Conservation (phyloP, 2,329 filamentous ascomycete genomes). For the Plectosphaerella sp. region DNA sequence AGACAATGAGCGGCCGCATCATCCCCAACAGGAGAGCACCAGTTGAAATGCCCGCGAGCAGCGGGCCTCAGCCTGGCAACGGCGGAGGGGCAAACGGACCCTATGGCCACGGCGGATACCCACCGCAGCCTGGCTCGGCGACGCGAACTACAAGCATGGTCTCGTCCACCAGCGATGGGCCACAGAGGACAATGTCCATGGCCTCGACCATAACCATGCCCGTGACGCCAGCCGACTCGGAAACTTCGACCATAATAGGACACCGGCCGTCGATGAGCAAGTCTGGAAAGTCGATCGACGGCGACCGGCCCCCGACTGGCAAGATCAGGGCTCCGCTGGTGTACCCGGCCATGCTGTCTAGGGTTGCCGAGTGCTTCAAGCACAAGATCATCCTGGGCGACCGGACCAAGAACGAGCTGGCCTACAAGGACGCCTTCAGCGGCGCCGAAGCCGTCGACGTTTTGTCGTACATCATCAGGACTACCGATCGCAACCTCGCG, state of each 20-base stretch:
- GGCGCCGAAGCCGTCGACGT: constrained; percentile 94
- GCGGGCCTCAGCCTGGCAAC: constrained; percentile 19
- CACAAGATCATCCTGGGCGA: constrained; percentile 83
- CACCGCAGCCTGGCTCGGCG: constrained; percentile 46
- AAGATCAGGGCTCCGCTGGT: constrained; percentile 76
- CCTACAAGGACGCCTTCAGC: constrained; percentile 96
- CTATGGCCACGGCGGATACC: constrained; percentile 31
- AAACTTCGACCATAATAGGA: constrained; percentile 41
- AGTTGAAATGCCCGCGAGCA: constrained; percentile 31
- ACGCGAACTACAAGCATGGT: constrained; percentile 59
- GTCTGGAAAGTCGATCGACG: constrained; percentile 48
- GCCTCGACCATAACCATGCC: constrained; percentile 76
- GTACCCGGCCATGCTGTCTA: constrained; percentile 90
- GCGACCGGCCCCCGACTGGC: constrained; percentile 52
- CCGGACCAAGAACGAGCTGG: constrained; percentile 91
- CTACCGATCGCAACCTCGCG: constrained; percentile 90
- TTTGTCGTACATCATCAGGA: constrained; percentile 94
- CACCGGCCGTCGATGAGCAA: constrained; percentile 55
- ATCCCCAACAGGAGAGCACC: constrained; percentile 67
- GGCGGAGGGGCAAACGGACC: background rate
- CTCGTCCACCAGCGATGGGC: constrained; percentile 47
- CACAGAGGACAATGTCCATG: constrained; percentile 80
- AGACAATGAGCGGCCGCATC: constrained; percentile 89
- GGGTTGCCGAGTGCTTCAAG: constrained; percentile 87
- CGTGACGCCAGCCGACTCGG: constrained; percentile 57